Percentiles rank a stretch among this genome's conserved stretches.
phyloP scores from a whole-genome alignment of 192 early-diverging fungal genomes.

The Phycomyces nitens region DNA sequence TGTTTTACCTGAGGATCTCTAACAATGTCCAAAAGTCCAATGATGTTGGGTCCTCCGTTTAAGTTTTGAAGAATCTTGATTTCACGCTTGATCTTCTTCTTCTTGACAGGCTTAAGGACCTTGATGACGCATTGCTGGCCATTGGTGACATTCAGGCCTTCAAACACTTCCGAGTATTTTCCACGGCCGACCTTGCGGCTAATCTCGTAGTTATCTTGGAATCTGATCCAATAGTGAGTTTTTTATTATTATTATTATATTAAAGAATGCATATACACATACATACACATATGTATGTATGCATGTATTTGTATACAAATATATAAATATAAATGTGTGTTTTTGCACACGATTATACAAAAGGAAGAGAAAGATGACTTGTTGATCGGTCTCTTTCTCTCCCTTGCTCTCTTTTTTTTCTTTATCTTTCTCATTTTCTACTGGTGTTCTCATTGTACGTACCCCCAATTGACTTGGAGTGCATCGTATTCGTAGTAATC shows the following conservation, averaged over 20 bases:
- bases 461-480: constrained; percentile 90
- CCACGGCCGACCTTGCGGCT: constrained; percentile 95
- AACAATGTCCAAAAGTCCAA: constrained; percentile 91
- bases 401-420: background rate
- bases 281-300: too few relatives aligned
- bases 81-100: constrained; percentile 99
- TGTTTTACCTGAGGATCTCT: constrained; percentile 81
- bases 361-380: background rate
- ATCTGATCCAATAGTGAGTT: constrained; percentile 34
- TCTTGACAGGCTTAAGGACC: constrained; percentile 99
- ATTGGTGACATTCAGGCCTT: constrained; percentile 86
- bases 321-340: background rate
- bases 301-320: too few relatives aligned
- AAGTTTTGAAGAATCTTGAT: constrained; percentile 99
- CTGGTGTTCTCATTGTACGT: constrained; percentile 22
- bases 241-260: too few relatives aligned
- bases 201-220: constrained; percentile 97
- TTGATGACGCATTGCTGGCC: constrained; percentile 94
- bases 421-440: background rate
- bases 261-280: too few relatives aligned
- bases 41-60: constrained; percentile 89
- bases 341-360: background rate
- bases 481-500: constrained; percentile 98
- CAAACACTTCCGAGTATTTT: constrained; percentile 99
- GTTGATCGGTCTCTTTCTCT: background rate